Conservation (phyloP, 106 monocot genomes). For the Dendrobium nobile region DNA sequence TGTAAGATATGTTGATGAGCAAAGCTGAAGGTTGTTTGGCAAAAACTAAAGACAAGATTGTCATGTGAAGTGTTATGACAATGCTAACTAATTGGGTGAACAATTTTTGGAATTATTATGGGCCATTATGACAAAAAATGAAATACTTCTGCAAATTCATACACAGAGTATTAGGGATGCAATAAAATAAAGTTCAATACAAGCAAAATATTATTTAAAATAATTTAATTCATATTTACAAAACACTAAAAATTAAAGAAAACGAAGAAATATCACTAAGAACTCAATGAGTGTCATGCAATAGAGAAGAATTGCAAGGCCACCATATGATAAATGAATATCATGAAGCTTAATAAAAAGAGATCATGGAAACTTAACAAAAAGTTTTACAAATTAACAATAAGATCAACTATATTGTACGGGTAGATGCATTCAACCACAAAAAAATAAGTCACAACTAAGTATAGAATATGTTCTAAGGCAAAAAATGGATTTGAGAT, state of each 20-base stretch:
- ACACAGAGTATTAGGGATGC: slow-evolving; percentile 1
- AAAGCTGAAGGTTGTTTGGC: not conserved
- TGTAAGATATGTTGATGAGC: not conserved
- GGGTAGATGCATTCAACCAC: not conserved
- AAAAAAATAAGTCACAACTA: not conserved
- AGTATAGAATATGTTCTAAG: not conserved
- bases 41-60: not conserved
- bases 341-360: not conserved
- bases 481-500: not conserved
- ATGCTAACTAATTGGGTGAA: not conserved
- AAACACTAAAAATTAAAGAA: not conserved
- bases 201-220: not conserved
- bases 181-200: not conserved
- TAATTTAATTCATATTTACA: not conserved
- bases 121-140: not conserved
- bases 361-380: not conserved
- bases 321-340: not conserved
- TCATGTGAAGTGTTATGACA: not conserved
- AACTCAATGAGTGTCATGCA: not conserved
- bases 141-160: not conserved
- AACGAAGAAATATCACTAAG: not conserved
- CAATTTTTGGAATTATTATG: not conserved
- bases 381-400: not conserved
- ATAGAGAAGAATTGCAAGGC: not conserved
- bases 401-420: not conserved